Percentiles rank a stretch among this genome's conserved stretches.
phyloP scores from a whole-genome alignment of 2,329 filamentous ascomycete genomes.

The Aspergillus glaucus region DNA sequence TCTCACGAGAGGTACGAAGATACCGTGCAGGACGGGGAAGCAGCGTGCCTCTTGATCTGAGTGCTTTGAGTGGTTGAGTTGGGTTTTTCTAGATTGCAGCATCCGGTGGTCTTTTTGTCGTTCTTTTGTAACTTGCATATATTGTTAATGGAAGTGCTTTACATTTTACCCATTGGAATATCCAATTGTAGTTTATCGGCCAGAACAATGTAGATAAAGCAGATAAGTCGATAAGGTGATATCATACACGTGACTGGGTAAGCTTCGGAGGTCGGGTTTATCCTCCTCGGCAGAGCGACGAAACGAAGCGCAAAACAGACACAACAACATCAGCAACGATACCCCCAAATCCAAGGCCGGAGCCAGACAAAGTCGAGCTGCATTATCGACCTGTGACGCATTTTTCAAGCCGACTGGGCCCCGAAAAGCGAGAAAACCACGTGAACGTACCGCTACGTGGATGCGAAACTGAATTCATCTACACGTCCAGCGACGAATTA shows the following conservation, averaged over 20 bases:
- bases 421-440: not conserved
- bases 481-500: not conserved
- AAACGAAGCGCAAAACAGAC: not conserved
- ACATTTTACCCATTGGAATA: not conserved
- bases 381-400: too few species aligned
- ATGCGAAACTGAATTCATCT: not conserved
- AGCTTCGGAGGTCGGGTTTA: not conserved
- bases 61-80: slow-evolving; percentile 25
- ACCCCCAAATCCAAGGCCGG: not conserved
- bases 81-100: not conserved
- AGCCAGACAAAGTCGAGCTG: not conserved
- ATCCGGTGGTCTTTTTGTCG: not conserved
- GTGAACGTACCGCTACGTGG: not conserved
- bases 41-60: slow-evolving; percentile 85
- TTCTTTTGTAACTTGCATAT: slow-evolving; percentile 13
- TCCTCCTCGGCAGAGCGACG: not conserved
- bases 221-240: not conserved
- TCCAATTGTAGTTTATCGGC: not conserved
- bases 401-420: not conserved
- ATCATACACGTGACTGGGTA: slow-evolving; percentile 2
- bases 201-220: not conserved
- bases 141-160: slow-evolving; percentile 11
- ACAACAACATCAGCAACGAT: not conserved
- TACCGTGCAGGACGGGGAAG: slow-evolving; percentile 90
- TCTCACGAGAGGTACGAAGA: slow-evolving; percentile 64